Conservation (phyloP, 805 yeast genomes). For the Wickerhamiella galacta region DNA sequence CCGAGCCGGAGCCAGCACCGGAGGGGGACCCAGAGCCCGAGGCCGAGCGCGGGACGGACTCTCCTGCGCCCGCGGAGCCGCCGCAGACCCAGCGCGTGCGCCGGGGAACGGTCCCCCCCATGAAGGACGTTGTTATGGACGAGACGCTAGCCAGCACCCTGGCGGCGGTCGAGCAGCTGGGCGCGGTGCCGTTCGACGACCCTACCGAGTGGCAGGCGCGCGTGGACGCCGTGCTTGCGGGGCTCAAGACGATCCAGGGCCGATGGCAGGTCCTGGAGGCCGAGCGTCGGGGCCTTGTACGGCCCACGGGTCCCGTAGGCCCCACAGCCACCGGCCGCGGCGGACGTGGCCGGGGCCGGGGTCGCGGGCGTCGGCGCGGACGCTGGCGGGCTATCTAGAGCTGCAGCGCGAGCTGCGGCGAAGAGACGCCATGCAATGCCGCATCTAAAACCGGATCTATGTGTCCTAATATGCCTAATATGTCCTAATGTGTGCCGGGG, state of each 20-base stretch:
- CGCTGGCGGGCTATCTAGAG: constrained; percentile 5
- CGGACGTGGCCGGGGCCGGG: constrained; percentile 2
- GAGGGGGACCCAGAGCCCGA: background rate
- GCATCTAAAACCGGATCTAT: no score
- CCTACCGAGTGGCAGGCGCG: constrained; percentile 1
- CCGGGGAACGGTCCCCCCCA: background rate
- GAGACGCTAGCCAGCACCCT: constrained; percentile 1
- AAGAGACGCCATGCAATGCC: no score
- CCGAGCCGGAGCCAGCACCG: background rate
- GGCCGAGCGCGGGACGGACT: background rate
- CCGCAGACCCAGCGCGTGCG: background rate
- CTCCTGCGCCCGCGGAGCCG: no score
- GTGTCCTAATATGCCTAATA: no score
- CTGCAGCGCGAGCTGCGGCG: no score
- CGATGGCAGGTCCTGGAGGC: constrained; percentile 5
- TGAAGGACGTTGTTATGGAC: constrained; percentile 4
- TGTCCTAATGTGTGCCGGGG: no score
- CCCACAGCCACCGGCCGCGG: background rate
- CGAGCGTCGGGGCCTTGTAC: constrained; percentile 1
- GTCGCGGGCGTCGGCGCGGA: constrained; percentile 5
- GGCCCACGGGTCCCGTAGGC: background rate
- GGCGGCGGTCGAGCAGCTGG: constrained; percentile 4
- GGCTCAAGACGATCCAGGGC: constrained; percentile 3
- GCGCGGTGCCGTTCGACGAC: background rate
- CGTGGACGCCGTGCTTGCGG: constrained; percentile 1